Evolutionary conservation across 345 rosid genomes (phyloP).

Genomic region (Murraya koenigii): DNA sequence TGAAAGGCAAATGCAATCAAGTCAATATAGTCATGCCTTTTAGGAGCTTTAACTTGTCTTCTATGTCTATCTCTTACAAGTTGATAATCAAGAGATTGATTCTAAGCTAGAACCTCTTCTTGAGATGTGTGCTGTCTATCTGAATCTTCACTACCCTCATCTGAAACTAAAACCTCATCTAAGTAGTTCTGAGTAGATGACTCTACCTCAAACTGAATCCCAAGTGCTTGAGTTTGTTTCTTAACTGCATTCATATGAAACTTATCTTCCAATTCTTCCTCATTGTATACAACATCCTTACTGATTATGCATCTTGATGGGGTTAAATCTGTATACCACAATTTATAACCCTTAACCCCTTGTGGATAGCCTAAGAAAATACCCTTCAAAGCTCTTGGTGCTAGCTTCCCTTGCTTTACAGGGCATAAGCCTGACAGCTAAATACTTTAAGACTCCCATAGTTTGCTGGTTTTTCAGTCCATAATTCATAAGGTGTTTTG

Average conservation of each 20-base stretch:
- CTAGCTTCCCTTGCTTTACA: background rate
- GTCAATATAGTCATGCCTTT: background rate
- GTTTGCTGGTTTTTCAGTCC: accelerated
- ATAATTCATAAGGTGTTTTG: background rate
- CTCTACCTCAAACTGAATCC: no score
- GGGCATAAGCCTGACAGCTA: background rate
- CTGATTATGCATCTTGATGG: background rate
- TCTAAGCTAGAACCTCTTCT: no score
- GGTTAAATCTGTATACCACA: background rate
- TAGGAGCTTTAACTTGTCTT: accelerated
- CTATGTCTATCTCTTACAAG: background rate
- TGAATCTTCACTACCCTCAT: no score
- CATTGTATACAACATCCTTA: background rate
- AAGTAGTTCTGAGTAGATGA: no score
- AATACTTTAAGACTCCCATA: background rate
- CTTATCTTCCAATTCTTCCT: background rate
- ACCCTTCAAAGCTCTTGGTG: background rate
- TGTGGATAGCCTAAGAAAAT: background rate
- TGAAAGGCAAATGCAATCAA: background rate
- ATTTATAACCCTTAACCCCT: background rate
- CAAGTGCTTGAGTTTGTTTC: accelerated
- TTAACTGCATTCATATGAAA: accelerated
- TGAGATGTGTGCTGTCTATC: no score
- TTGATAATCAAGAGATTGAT: background rate
- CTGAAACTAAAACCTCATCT: no score